Evolutionary conservation across 1,139 yeast species (phyloP).

Genomic region (Nakaseomyces bracarensis): DNA sequence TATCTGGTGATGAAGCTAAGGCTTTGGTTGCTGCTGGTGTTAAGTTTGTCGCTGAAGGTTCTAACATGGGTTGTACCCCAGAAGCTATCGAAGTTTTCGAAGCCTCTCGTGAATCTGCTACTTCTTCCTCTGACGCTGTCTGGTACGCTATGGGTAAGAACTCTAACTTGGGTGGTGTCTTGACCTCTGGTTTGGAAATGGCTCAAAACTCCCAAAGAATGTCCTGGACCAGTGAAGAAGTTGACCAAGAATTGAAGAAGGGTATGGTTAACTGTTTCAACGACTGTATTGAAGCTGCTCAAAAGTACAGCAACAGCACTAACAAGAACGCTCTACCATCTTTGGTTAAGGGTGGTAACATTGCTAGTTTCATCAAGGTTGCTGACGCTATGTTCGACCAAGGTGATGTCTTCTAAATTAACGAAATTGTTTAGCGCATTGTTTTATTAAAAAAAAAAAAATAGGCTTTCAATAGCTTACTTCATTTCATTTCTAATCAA

Average conservation of each 20-base stretch:
- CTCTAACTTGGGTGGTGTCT: slow-evolving; percentile 99
- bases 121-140: slow-evolving; percentile 44
- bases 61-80: slow-evolving; percentile 98
- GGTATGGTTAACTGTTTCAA: slow-evolving; percentile 92
- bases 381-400: slow-evolving; percentile 97
- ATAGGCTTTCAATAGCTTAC: neutral
- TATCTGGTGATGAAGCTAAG: slow-evolving; percentile 93
- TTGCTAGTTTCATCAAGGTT: slow-evolving; percentile 97
- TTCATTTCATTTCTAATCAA: neutral
- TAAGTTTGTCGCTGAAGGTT: slow-evolving; percentile 95
- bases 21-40: slow-evolving; percentile 87
- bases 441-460: neutral
- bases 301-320: slow-evolving; percentile 63
- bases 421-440: neutral
- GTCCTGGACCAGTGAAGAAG: slow-evolving; percentile 81
- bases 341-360: slow-evolving; percentile 95
- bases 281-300: slow-evolving; percentile 84
- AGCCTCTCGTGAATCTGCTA: slow-evolving; percentile 58
- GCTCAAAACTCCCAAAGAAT: slow-evolving; percentile 97
- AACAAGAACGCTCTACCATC: slow-evolving; percentile 62
- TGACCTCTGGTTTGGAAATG: slow-evolving; percentile 97
- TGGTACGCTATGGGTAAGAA: slow-evolving; percentile 99
- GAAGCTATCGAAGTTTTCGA: slow-evolving; percentile 95
- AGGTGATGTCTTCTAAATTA: slow-evolving; percentile 61
- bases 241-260: slow-evolving; percentile 75